Conservation (phyloP, 2,329 filamentous ascomycete genomes). For the Leptosphaerulina australis region DNA sequence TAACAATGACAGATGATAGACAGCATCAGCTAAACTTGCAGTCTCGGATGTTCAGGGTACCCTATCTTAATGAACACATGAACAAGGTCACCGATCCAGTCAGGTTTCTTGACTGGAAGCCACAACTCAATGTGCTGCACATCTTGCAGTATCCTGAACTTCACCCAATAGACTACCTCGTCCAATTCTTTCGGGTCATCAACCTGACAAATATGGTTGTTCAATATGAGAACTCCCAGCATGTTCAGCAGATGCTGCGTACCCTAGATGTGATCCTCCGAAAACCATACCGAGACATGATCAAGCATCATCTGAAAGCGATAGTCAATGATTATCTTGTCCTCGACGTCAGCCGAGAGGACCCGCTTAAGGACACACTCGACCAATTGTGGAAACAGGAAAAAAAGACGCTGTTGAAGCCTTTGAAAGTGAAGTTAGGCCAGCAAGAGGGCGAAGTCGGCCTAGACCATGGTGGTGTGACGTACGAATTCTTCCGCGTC, state of each 20-base stretch:
- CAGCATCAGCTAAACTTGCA: constrained; percentile 56
- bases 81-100: constrained; percentile 74
- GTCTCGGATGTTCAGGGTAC: constrained; percentile 71
- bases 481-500: constrained; percentile 93
- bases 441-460: constrained; percentile 83
- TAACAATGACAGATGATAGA: constrained; percentile 32
- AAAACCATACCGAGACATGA: constrained; percentile 32
- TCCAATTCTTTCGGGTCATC: constrained; percentile 84
- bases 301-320: constrained; percentile 43
- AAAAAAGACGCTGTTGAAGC: constrained; percentile 78
- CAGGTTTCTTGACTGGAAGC: constrained; percentile 69
- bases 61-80: constrained; percentile 76
- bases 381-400: constrained; percentile 90
- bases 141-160: constrained; percentile 81
- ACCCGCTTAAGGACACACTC: constrained; percentile 59
- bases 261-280: constrained; percentile 33
- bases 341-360: constrained; percentile 52
- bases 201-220: constrained; percentile 88
- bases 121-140: constrained; percentile 69
- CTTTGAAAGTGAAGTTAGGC: constrained; percentile 86
- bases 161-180: constrained; percentile 73
- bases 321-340: constrained; percentile 51
- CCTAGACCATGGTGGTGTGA: constrained; percentile 90
- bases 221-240: constrained; percentile 64
- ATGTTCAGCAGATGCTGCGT: constrained; percentile 36